phyloP scores from a whole-genome alignment of 768 basidiomycete species.

The Boletus reticulatus region DNA sequence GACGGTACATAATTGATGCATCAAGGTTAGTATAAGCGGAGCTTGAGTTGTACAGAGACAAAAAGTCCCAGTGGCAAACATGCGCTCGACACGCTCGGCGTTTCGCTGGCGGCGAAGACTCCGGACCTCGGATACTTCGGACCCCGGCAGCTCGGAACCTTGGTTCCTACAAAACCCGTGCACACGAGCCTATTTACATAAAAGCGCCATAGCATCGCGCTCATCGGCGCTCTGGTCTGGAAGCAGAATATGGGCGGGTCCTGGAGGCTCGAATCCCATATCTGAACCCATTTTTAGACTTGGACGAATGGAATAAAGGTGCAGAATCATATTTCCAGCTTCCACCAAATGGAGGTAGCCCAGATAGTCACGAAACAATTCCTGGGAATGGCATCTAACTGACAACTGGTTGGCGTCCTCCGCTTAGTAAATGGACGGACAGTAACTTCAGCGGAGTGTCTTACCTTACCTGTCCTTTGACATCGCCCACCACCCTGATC shows the following conservation, averaged over 20 bases:
- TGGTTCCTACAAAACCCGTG: too few species aligned
- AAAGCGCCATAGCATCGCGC: neutral
- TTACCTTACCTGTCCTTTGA: too few species aligned
- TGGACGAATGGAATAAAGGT: too few species aligned
- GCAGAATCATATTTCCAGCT: too few species aligned
- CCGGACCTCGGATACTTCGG: conserved; percentile 8
- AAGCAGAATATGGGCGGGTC: neutral
- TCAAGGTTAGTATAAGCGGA: conserved; percentile 6
- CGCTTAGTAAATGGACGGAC: too few species aligned
- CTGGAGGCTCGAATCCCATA: too few species aligned
- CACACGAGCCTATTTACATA: too few species aligned
- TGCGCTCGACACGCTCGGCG: conserved; percentile 1
- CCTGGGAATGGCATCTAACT: too few species aligned
- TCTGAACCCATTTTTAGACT: too few species aligned
- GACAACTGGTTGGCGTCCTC: too few species aligned
- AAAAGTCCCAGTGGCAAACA: neutral
- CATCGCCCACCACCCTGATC: neutral
- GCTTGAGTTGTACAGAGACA: conserved; percentile 7
- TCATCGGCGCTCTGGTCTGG: neutral
- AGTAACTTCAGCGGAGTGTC: too few species aligned
- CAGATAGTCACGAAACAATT: neutral
- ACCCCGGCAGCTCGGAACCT: neutral
- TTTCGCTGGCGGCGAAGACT: neutral
- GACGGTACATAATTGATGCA: conserved; percentile 8
- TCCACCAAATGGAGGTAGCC: neutral